Evolutionary conservation across 352 stramenopile genomes (phyloP).

Genomic region (Phytophthora nicotianae): DNA sequence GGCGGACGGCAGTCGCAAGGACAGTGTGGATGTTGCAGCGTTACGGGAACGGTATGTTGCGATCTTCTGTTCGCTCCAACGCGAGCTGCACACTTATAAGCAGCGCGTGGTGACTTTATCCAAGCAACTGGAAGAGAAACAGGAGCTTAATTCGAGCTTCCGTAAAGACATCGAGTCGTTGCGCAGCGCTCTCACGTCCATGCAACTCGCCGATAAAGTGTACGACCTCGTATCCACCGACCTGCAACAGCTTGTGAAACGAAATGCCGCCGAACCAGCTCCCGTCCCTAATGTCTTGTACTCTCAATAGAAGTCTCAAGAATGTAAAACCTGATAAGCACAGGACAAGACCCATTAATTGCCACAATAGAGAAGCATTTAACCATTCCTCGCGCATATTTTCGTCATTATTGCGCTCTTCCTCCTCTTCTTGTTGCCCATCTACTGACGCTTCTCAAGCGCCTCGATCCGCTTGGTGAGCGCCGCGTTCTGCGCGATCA

Average conservation of each 20-base stretch:
- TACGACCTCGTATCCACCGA: conserved; percentile 62
- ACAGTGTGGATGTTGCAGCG: conserved; percentile 36
- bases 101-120: conserved; percentile 51
- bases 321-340: not conserved
- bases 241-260: conserved; percentile 49
- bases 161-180: conserved; percentile 69
- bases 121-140: conserved; percentile 62
- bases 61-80: conserved; percentile 73
- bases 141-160: conserved; percentile 63
- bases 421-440: not conserved
- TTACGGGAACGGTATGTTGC: conserved; percentile 62
- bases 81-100: conserved; percentile 64
- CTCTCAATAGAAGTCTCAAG: not conserved
- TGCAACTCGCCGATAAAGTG: conserved; percentile 68
- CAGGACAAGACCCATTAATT: not conserved
- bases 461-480: conserved; percentile 78
- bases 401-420: conserved; percentile 19
- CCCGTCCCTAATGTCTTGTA: conserved; percentile 8
- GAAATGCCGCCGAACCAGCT: conserved; percentile 12
- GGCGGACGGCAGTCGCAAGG: conserved; percentile 16
- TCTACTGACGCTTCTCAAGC: conserved; percentile 72
- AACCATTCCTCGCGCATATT: not conserved
- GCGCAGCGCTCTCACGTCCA: conserved; percentile 62
- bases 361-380: conserved; percentile 20
- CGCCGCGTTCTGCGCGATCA: conserved; percentile 69